Base-by-base conservation (phyloP, 2,329 filamentous ascomycete genomes). In the Fusarium graminum region DNA sequence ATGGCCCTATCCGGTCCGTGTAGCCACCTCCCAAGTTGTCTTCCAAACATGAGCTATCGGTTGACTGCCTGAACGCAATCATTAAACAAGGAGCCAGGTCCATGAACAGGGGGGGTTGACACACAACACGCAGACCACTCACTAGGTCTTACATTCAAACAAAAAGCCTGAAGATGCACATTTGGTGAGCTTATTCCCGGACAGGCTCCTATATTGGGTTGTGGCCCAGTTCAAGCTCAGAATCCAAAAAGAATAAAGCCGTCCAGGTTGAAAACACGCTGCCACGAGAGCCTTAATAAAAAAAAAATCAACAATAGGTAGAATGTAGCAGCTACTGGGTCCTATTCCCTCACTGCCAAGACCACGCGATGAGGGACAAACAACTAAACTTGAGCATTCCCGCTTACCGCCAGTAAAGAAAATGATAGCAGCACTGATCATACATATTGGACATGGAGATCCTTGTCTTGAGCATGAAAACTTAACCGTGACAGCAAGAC, bases 271-370 rank as follows among this genome's bases (percentile, higher is more conserved):
- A 36, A 39, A n/a, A 36, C 29, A 34, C 28, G 12, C 41, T 17
- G n/a, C 25, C 12, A 44, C 17, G 47, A 54, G 52, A 65, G 61
- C 65, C 55, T 67, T 51, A 22, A 58, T 50, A 45, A 60, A 58
- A 52, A 45, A 60, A 65, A 57, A 64, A n/a, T 14, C 45, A 50
- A 26, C 32, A 14, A 32, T n/a, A 14, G 13, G 30, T 7, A n/a
- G 6, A 36, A 34, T 10, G 34, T 9, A n/a, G 34, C 16, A 10
- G 34, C n/a, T 10, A 36, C 34, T 36, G 16, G 16, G n/a, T 16
- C 34, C 34, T 36, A n/a, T 36, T 36, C 14, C n/a, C 22, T 4
- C 22, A 22, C 22, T 36, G 34, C 16, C 34, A 36, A n/a, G 34
- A 36, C 14, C 4, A 17, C 34, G n/a, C 10, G 14, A 36, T n/a